A percentile compares a stretch with the other conserved stretches of the same genome.
Conservation (phyloP, 106 monocot genomes). For the Xerophyta viscosa region DNA sequence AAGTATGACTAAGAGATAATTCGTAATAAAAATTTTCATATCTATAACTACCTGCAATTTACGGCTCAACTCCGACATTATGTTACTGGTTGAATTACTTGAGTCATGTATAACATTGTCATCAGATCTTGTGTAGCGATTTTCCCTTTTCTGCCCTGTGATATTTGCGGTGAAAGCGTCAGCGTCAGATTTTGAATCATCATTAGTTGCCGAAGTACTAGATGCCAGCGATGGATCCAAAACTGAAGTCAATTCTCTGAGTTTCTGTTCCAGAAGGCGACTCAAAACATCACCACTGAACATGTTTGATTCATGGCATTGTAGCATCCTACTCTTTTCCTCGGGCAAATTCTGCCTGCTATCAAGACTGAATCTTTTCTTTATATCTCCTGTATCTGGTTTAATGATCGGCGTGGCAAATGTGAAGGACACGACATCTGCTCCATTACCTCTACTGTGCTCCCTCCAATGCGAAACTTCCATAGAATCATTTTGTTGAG, state of each 20-base stretch:
- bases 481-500: constrained; percentile 19
- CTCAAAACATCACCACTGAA: constrained; percentile 73
- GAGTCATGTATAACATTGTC: not conserved
- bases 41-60: constrained; percentile 2
- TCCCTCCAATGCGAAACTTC: constrained; percentile 22
- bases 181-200: too few species aligned
- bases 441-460: constrained; percentile 28
- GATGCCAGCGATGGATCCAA: constrained; percentile 16
- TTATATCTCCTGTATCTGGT: constrained; percentile 28
- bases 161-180: too few species aligned
- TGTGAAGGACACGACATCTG: constrained; percentile 66
- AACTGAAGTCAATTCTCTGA: constrained; percentile 64
- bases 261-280: constrained; percentile 70
- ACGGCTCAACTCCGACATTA: not conserved
- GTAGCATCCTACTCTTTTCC: constrained; percentile 6
- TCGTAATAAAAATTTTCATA: not conserved
- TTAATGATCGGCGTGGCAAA: constrained; percentile 60
- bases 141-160: too few species aligned
- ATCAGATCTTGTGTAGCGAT: too few species aligned
- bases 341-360: constrained; percentile 7
- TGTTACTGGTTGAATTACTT: not conserved
- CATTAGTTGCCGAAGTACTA: too few species aligned
- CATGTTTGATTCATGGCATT: constrained; percentile 22
- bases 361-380: constrained; percentile 14
- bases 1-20: too few species aligned